Base-by-base conservation (phyloP, 805 yeast genomes). In the Yamadazyma sp. region DNA sequence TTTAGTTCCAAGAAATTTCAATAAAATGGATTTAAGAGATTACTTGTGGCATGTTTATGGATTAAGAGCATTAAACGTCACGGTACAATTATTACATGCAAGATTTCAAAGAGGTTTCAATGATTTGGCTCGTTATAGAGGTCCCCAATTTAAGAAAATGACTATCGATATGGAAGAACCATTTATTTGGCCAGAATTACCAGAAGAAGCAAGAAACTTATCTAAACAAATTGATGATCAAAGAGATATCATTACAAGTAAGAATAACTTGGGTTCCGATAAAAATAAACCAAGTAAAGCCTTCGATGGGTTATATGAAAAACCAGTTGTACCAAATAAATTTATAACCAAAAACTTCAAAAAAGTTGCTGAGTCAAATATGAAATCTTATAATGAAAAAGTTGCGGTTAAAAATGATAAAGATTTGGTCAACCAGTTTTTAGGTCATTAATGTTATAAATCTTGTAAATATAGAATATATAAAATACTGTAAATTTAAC, bases 121-220 rank as follows among this genome's bases (percentile, higher is more conserved):
- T 42, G 80, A 80, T 35, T 70, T 70, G 48, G 82, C 87, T 12
- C 79, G 96, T 56, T 78, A 73, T 64, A 76, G 95, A 62, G 68
- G 71, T 6, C 80, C 89, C 1, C 96, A 87, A 63, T 75, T 77
- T 46, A 93, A 93, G 69, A 89, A 88, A 62, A 93, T 93, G 98
- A 91, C 96, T 15, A 83, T 93, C 34, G 98, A 89, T 50, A 84
- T 93, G 91, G 80, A 79, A 39, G 87, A 91, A 47, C 98, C 99
- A 16, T 93, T 93, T 56, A 73, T 93, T 30, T 93, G 97, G 96
- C 99, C 99, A 4, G 82, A 75, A 24, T 47, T 64, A 34, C 58
- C 65, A 2, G 74, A 69, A 11, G 70, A 47, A 23, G 57, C 52
- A 23, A 55, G 65, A 29, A 50, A 55, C 19, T 47, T 56, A n/a